Conservation (phyloP, 805 yeast species). For the Ascoidea rubescens region DNA sequence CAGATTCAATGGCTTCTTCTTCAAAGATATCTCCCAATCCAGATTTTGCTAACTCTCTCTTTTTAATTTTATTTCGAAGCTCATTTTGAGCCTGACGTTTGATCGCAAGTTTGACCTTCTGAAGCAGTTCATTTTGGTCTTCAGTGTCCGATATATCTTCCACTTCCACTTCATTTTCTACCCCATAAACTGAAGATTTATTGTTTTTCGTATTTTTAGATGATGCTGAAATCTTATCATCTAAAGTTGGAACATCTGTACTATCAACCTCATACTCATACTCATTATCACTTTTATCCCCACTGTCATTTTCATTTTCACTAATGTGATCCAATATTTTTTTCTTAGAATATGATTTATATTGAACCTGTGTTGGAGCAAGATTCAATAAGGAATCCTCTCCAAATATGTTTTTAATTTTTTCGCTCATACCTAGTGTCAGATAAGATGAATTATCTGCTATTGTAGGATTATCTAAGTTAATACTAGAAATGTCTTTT, state of each 20-base stretch:
- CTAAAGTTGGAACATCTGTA: constrained; percentile 3
- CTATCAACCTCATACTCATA: constrained; percentile 4
- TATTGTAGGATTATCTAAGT: too few species aligned
- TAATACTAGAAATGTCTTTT: too few species aligned
- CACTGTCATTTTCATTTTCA: constrained; percentile 6
- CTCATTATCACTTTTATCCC: neutral
- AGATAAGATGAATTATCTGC: neutral
- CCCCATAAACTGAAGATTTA: too few species aligned
- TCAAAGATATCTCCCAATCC: constrained; percentile 54
- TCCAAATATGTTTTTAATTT: constrained; percentile 1
- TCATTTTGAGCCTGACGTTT: constrained; percentile 10
- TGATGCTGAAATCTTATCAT: too few species aligned
- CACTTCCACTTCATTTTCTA: constrained; percentile 9
- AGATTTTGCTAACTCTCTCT: constrained; percentile 36
- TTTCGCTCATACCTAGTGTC: constrained; percentile 1
- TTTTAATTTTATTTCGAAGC: constrained; percentile 14
- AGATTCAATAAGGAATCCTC: constrained; percentile 1
- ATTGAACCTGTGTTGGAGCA: constrained; percentile 1
- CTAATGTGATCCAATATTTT: constrained; percentile 2
- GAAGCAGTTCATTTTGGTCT: constrained; percentile 12
- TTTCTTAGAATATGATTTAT: neutral
- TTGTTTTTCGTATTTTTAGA: too few species aligned
- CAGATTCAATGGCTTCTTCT: constrained; percentile 80
- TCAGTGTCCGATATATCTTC: constrained; percentile 13
- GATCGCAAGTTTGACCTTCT: neutral